A percentile compares a stretch with the other conserved stretches of the same genome.
Conservation (phyloP, 371 early-diverging fungal genomes). For the Rhizopus arrhizus region DNA sequence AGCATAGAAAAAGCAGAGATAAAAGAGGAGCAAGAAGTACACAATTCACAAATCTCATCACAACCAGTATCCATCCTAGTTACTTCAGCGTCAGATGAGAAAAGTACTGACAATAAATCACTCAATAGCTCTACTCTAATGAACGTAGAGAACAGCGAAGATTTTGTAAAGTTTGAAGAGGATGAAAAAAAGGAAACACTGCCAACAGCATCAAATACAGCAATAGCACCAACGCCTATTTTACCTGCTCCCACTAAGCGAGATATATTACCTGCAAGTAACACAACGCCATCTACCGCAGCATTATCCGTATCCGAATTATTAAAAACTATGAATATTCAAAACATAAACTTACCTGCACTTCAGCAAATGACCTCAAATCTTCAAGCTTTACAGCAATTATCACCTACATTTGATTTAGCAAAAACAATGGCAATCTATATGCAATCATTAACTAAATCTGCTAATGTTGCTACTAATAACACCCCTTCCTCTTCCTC, state of each 20-base stretch:
- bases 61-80: too few relatives aligned
- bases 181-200: constrained; percentile 37
- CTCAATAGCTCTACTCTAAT: constrained; percentile 14
- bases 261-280: constrained; percentile 2
- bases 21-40: background rate
- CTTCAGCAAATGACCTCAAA: constrained; percentile 47
- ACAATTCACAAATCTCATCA: too few relatives aligned
- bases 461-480: constrained; percentile 4
- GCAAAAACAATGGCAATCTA: constrained; percentile 43
- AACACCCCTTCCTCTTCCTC: background rate
- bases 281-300: constrained; percentile 4
- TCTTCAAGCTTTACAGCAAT: constrained; percentile 39
- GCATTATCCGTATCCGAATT: constrained; percentile 30
- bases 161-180: constrained; percentile 54
- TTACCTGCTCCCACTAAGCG: constrained; percentile 5
- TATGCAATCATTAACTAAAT: constrained; percentile 41
- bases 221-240: constrained; percentile 14
- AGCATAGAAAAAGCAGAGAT: too few relatives aligned
- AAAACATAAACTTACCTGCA: constrained; percentile 45
- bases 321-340: constrained; percentile 38
- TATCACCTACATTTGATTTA: constrained; percentile 43
- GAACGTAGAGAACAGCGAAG: constrained; percentile 38
- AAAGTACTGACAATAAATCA: background rate
- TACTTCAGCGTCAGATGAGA: too few relatives aligned
- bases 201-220: background rate